Base-by-base conservation (phyloP, 352 stramenopile species). In the Globisporangium iwayamae region DNA sequence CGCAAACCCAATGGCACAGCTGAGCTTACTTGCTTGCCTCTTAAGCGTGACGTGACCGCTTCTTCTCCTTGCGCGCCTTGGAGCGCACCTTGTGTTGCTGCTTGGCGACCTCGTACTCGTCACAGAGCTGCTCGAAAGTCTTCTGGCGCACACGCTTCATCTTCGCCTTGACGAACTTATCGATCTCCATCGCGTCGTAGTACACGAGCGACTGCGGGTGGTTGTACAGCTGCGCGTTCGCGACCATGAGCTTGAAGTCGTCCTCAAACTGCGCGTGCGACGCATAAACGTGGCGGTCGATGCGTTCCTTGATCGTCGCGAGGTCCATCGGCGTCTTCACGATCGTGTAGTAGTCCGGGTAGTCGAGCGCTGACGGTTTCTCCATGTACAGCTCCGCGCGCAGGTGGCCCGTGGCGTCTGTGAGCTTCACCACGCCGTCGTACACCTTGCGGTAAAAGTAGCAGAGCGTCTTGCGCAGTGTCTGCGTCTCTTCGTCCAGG, bases 341-440 rank as follows among this genome's bases (percentile, higher is more conserved):
- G 54, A 97, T 89, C 51, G 83, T 70, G 67, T 97, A 96, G 64
- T 97, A 97, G 69, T 97, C 91, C 25, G 87, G 87, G 57, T 96
- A 96, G 57, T 94, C 85, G 14, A 79, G 39, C 18, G 83, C 75
- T 36, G 87, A 94, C 13, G 87, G 87, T 60, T 90, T 93, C 39
- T 91, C 87, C 61, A 94, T 56, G 61, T 90, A 96, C 54, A 94
- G 56, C 28, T 90, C 79, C 2, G 76, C 81, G 9, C 87, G 85
- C n/a, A 84, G 60, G 5, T 81, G 87, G 3, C 87, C 87, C 0
- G 73, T 87, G 11, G 71, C 66, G 38, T 96, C 87, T 30, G 83
- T 83, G 18, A 93, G 76, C 72, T 90, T 92, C 47, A 92, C 56
- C 45, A 93, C 85, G n/a, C 75, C 83, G 45, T 96, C 87, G 48